A percentile compares a stretch with the other conserved stretches of the same genome.
These are phyloP conservation scores for Coemansia sp. DNA, from an alignment of 192 early-diverging fungal species.

Conservation along the genomic window DNA sequence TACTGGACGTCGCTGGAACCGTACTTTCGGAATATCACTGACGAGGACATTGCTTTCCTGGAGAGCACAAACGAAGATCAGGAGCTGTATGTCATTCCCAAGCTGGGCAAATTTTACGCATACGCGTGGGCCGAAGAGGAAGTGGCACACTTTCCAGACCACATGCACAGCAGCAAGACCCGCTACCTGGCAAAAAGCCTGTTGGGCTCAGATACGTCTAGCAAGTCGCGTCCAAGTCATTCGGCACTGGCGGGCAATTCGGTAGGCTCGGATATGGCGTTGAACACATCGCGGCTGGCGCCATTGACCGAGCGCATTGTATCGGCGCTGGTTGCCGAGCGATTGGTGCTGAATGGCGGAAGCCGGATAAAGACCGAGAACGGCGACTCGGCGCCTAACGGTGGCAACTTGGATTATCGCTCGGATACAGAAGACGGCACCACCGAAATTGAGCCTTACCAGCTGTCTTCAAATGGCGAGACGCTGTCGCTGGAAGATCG, in stretches of 20 bases:
- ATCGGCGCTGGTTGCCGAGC: slow-evolving; percentile 63
- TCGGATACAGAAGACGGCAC: slow-evolving; percentile 21
- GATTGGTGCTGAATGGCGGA: slow-evolving; percentile 41
- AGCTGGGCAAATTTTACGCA: slow-evolving; percentile 72
- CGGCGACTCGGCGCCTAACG: background rate
- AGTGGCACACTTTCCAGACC: slow-evolving; percentile 53
- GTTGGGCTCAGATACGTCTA: slow-evolving; percentile 4
- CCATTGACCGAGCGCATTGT: slow-evolving; percentile 78
- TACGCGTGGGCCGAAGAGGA: slow-evolving; percentile 68
- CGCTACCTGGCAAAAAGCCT: slow-evolving; percentile 23
- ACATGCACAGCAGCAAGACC: slow-evolving; percentile 37
- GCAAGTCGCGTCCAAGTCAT: background rate
- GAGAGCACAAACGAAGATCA: slow-evolving; percentile 57
- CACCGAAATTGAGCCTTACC: slow-evolving; percentile 3
- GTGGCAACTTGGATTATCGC: background rate
- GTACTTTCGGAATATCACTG: slow-evolving; percentile 73
- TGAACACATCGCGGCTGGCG: slow-evolving; percentile 61
- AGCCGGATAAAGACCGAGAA: background rate
- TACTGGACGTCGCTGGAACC: slow-evolving; percentile 84
- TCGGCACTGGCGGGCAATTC: slow-evolving; percentile 9
- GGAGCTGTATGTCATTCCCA: slow-evolving; percentile 73
- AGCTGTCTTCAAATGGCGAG: slow-evolving; percentile 46
- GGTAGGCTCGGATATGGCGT: slow-evolving; percentile 53
- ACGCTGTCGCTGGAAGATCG: slow-evolving; percentile 72
- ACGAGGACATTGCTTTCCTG: slow-evolving; percentile 74